Evolutionary conservation across 768 basidiomycete genomes (phyloP).

Genomic region (Tremella fuciformis): DNA sequence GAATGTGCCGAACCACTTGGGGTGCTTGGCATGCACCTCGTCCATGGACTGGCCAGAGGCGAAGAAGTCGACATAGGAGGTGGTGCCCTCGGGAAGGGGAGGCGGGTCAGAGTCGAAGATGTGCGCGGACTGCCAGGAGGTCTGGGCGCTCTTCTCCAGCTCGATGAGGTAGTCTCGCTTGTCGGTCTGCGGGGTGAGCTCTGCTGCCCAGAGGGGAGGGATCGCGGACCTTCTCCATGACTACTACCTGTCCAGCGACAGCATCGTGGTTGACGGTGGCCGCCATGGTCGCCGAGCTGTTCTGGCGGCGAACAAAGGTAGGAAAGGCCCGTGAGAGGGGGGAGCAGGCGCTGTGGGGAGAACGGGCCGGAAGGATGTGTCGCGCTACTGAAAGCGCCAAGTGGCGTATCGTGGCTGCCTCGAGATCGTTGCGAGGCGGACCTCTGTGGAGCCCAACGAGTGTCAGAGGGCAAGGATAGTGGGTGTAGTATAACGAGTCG

Average conservation of each 20-base stretch:
- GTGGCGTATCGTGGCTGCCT: too few relatives aligned
- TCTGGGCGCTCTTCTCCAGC: constrained; percentile 81
- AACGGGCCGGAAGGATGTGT: too few relatives aligned
- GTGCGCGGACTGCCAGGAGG: constrained; percentile 70
- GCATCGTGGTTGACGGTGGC: constrained; percentile 35
- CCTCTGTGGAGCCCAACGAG: too few relatives aligned
- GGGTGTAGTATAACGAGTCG: too few relatives aligned
- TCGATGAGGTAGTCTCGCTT: constrained; percentile 84
- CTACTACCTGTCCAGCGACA: constrained; percentile 39
- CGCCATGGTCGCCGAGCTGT: constrained; percentile 35
- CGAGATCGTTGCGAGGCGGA: too few relatives aligned
- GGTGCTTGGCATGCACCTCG: constrained; percentile 70
- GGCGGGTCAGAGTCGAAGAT: constrained; percentile 86
- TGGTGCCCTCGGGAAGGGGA: constrained; percentile 58
- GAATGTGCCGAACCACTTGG: constrained; percentile 97
- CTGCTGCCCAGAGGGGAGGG: background rate
- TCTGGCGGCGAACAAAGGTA: background rate
- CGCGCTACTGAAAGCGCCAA: too few relatives aligned
- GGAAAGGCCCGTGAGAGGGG: background rate
- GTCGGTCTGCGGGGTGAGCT: constrained; percentile 64
- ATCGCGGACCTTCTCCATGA: constrained; percentile 48
- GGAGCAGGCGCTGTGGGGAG: too few relatives aligned
- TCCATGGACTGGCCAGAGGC: constrained; percentile 60
- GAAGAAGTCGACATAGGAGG: constrained; percentile 52
- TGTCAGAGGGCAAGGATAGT: too few relatives aligned